Percentiles rank a stretch among this genome's conserved stretches.
These are phyloP conservation scores for Penicillium sp. DNA, from an alignment of 2,329 filamentous ascomycete species.

Conservation along the genomic window DNA sequence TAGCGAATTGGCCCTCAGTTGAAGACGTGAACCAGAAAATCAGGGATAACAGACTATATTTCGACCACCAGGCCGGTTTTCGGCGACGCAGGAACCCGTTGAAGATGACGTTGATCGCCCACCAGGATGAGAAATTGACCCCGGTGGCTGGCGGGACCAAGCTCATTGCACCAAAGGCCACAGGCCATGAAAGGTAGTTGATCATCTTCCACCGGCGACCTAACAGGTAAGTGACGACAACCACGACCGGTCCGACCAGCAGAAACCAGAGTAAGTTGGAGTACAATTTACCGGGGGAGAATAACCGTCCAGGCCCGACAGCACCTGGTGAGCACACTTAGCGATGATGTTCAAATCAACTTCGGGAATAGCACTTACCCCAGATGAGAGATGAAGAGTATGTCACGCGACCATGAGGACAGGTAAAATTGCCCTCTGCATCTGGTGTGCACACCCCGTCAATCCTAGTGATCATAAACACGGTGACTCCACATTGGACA, in stretches of 20 bases:
- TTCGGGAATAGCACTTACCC: constrained; percentile 41
- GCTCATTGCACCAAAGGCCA: constrained; percentile 61
- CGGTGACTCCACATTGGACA: constrained; percentile 47
- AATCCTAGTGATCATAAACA: constrained; percentile 46
- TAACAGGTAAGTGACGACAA: constrained; percentile 55
- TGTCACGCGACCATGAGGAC: constrained; percentile 53
- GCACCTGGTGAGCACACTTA: constrained; percentile 35
- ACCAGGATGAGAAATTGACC: constrained; percentile 66
- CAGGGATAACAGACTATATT: constrained; percentile 37
- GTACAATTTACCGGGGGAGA: constrained; percentile 58
- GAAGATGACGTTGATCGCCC: constrained; percentile 45
- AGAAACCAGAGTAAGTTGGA: constrained; percentile 63
- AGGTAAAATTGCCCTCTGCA: constrained; percentile 54
- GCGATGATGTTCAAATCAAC: background rate
- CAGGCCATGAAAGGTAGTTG: constrained; percentile 62
- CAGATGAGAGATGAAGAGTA: constrained; percentile 67
- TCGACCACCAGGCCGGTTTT: constrained; percentile 46
- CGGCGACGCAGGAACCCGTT: constrained; percentile 42
- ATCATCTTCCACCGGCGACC: constrained; percentile 56
- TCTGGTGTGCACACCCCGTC: constrained; percentile 50
- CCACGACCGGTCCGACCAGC: constrained; percentile 58
- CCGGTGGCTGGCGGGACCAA: constrained; percentile 63
- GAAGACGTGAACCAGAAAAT: background rate
- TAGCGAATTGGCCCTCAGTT: constrained; percentile 2
- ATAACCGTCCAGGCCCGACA: constrained; percentile 64